Percentiles rank a stretch among this genome's conserved stretches.
These are phyloP conservation scores for Exophiala dermatitidis DNA, from an alignment of 2,329 filamentous ascomycete species.

Conservation along the genomic window DNA sequence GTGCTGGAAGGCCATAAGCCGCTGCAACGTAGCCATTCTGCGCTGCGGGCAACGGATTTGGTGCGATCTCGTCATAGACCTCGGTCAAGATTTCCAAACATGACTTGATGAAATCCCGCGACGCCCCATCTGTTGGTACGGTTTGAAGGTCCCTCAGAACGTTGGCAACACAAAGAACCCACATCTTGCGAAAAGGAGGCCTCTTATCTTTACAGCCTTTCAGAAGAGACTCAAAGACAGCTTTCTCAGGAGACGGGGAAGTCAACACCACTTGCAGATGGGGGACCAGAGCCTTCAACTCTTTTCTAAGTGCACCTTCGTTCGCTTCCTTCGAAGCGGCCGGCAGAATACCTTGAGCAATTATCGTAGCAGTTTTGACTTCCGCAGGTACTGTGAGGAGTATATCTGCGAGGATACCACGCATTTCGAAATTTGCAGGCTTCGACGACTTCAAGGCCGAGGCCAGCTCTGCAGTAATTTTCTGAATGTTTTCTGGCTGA, in stretches of 20 bases:
- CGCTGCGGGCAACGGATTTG: conserved; percentile 69
- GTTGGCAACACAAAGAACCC: conserved; percentile 52
- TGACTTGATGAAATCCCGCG: conserved; percentile 43
- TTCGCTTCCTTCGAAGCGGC: conserved; percentile 80
- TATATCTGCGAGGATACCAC: conserved; percentile 74
- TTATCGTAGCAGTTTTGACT: conserved; percentile 55
- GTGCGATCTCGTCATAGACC: conserved; percentile 67
- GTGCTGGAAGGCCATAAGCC: conserved; percentile 51
- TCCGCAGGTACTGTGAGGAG: conserved; percentile 59
- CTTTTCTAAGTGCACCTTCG: conserved; percentile 69
- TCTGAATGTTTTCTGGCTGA: conserved; percentile 50
- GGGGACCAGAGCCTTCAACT: conserved; percentile 63
- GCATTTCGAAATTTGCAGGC: conserved; percentile 75
- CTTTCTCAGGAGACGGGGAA: conserved; percentile 57
- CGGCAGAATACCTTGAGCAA: conserved; percentile 59
- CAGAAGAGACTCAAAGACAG: conserved; percentile 60
- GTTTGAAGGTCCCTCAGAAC: conserved; percentile 16
- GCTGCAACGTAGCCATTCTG: conserved; percentile 77
- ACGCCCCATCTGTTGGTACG: conserved; percentile 38
- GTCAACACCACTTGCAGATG: conserved; percentile 58
- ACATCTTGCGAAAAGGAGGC: conserved; percentile 65
- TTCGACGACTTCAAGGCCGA: conserved; percentile 76
- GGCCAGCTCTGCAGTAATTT: conserved; percentile 70
- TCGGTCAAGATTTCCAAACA: conserved; percentile 49
- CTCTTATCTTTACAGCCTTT: conserved; percentile 88